Percentiles rank a stretch among this genome's conserved stretches.
phyloP scores from a whole-genome alignment of 805 yeast genomes.

The Tetrapisispora phaffii region DNA sequence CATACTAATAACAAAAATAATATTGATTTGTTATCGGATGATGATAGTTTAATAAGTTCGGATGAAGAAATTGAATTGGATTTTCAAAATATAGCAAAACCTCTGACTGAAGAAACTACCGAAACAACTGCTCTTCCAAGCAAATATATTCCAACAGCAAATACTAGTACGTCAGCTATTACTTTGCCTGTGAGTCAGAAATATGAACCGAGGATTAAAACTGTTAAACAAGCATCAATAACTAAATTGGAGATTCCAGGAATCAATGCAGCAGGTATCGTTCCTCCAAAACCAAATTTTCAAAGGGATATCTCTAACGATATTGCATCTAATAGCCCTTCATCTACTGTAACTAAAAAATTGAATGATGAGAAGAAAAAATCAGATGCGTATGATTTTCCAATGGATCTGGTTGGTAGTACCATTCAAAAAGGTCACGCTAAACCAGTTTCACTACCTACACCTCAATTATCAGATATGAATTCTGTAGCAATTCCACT shows the following conservation, averaged over 20 bases:
- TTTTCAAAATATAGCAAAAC: neutral
- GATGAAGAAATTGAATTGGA: conserved; percentile 18
- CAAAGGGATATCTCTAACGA: neutral
- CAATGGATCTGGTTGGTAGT: conserved; percentile 41
- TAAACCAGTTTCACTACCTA: conserved; percentile 28
- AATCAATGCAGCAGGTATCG: conserved; percentile 7
- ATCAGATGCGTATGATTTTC: conserved; percentile 74
- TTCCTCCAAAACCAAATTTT: conserved; percentile 12
- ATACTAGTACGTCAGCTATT: neutral
- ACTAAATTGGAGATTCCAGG: neutral
- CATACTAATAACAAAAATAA: neutral
- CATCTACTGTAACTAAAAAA: conserved; percentile 19
- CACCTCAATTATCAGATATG: neutral
- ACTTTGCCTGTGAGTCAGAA: neutral
- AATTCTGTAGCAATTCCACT: neutral
- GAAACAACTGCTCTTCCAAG: neutral
- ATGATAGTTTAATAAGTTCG: conserved; percentile 23
- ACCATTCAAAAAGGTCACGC: conserved; percentile 29
- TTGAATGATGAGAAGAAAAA: conserved; percentile 44
- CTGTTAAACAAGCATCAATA: neutral
- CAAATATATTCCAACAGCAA: neutral
- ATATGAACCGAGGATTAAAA: neutral
- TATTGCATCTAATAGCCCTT: conserved; percentile 5
- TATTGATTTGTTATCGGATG: conserved; percentile 5
- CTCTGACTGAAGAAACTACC: neutral